phyloP scores from a whole-genome alignment of 1,284 basidiomycete species.

The Athelia psychrophila region DNA sequence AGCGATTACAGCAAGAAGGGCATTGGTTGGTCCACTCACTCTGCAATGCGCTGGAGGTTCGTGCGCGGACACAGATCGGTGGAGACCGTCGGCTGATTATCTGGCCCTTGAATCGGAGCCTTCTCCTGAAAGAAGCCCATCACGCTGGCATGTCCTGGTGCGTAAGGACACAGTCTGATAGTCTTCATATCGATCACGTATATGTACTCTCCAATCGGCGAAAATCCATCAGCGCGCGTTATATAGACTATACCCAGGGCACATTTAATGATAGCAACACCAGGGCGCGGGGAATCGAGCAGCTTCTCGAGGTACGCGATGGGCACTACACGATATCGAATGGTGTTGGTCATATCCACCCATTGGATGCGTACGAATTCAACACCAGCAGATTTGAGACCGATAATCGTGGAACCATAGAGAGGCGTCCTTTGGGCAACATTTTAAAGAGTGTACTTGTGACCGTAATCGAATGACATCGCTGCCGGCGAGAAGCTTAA shows the following conservation, averaged over 20 bases:
- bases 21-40: slow-evolving; percentile 34
- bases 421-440: background rate
- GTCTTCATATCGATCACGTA: slow-evolving; percentile 53
- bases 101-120: slow-evolving; percentile 23
- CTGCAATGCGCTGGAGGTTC: slow-evolving; percentile 43
- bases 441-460: background rate
- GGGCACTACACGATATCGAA: slow-evolving; percentile 56
- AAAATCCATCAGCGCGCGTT: slow-evolving; percentile 33
- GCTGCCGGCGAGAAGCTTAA: too few species aligned
- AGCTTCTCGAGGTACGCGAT: slow-evolving; percentile 52
- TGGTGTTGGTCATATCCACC: slow-evolving; percentile 43
- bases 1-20: background rate
- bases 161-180: slow-evolving; percentile 49
- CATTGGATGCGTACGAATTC: slow-evolving; percentile 1
- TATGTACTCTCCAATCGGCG: slow-evolving; percentile 47
- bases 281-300: slow-evolving; percentile 45
- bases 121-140: slow-evolving; percentile 68
- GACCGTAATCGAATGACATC: background rate
- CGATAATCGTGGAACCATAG: background rate
- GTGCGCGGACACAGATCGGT: slow-evolving; percentile 54
- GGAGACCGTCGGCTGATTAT: slow-evolving; percentile 24
- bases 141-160: slow-evolving; percentile 54
- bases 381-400: background rate
- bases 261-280: slow-evolving; percentile 44
- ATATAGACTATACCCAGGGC: slow-evolving; percentile 45